Percentiles rank a stretch among this genome's conserved stretches.
Conservation (phyloP, 192 early-diverging fungal species). For the Kickxella alabastrina region DNA sequence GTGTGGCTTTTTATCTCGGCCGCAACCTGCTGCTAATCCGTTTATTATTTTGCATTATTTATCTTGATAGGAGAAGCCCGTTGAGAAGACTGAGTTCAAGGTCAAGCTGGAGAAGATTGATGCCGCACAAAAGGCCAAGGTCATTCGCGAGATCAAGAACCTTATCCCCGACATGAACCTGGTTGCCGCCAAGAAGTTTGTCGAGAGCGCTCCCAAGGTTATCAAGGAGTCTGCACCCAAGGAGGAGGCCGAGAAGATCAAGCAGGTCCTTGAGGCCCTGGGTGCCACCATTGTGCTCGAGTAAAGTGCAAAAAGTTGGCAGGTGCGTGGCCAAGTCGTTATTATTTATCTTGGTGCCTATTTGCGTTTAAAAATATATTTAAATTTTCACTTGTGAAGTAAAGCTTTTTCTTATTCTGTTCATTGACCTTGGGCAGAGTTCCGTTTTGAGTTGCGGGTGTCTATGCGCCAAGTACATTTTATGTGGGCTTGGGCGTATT, state of each 20-base stretch:
- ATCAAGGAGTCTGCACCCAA: constrained; percentile 84
- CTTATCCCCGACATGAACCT: constrained; percentile 89
- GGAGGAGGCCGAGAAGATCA: constrained; percentile 97
- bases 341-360: no score
- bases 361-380: no score
- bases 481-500: no score
- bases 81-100: constrained; percentile 90
- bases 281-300: constrained; percentile 94
- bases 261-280: constrained; percentile 87
- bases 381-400: no score
- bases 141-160: constrained; percentile 97
- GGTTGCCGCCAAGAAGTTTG: constrained; percentile 99
- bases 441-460: no score
- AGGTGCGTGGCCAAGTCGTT: no score
- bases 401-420: no score
- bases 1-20: background rate
- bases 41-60: background rate
- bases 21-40: no score
- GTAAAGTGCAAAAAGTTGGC: no score
- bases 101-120: constrained; percentile 96
- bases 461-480: no score
- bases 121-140: constrained; percentile 91
- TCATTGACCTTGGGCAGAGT: no score
- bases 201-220: constrained; percentile 95
- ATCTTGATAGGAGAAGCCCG: constrained; percentile 71